A percentile compares a stretch with the other conserved stretches of the same genome.
phyloP scores from a whole-genome alignment of 805 yeast species.

The Wickerhamomyces chambardii region DNA sequence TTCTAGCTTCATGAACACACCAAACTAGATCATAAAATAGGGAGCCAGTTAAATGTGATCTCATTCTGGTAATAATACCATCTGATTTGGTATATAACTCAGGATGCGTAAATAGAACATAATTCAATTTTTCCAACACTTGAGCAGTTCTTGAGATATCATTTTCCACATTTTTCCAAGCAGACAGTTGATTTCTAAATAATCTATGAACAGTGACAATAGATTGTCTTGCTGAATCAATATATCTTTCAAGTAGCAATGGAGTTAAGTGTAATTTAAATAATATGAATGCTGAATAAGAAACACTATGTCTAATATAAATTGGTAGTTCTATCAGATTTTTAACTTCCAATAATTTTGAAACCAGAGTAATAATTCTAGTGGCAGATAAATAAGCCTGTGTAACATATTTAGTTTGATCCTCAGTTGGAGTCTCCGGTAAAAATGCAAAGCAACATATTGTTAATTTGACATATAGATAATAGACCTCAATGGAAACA shows the following conservation, averaged over 20 bases:
- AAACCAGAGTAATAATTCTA: constrained; percentile 67
- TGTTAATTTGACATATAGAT: constrained; percentile 69
- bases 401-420: constrained; percentile 77
- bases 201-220: constrained; percentile 88
- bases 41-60: constrained; percentile 88
- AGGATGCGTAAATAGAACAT: constrained; percentile 81
- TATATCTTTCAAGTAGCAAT: constrained; percentile 50
- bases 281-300: constrained; percentile 68
- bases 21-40: constrained; percentile 86
- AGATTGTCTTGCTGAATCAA: constrained; percentile 86
- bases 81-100: constrained; percentile 64
- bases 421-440: constrained; percentile 84
- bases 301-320: constrained; percentile 77
- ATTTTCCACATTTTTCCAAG: constrained; percentile 81
- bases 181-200: constrained; percentile 78
- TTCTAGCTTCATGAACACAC: constrained; percentile 90
- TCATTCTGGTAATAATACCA: constrained; percentile 79
- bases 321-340: constrained; percentile 81
- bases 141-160: constrained; percentile 90
- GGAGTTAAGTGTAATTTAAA: constrained; percentile 81
- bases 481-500: constrained; percentile 66
- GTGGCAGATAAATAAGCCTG: constrained; percentile 78
- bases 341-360: constrained; percentile 57
- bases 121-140: constrained; percentile 80
- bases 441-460: constrained; percentile 84